Evolutionary conservation across 352 stramenopile genomes (phyloP).

Genomic region (Globisporangium orthogonon): DNA sequence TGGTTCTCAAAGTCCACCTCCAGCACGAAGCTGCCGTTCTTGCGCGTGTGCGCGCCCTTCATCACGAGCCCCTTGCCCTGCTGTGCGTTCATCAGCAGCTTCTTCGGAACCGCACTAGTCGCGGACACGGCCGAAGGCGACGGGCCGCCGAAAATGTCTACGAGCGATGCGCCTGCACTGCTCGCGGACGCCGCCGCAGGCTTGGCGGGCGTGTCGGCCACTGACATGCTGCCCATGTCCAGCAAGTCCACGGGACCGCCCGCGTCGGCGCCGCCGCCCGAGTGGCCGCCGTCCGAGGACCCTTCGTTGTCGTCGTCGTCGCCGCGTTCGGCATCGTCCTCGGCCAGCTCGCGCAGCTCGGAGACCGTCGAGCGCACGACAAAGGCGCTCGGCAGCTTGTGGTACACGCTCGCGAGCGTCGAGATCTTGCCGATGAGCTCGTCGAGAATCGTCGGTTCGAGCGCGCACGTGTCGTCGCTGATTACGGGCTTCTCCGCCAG

Average conservation of each 20-base stretch:
- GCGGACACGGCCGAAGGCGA: constrained; percentile 27
- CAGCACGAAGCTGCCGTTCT: constrained; percentile 55
- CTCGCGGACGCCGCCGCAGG: constrained; percentile 25
- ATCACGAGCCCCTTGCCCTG: constrained; percentile 90
- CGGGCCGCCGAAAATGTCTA: constrained; percentile 83
- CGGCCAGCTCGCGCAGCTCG: constrained; percentile 60
- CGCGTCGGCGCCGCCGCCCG: constrained; percentile 17
- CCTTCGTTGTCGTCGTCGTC: constrained; percentile 63
- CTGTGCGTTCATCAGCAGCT: constrained; percentile 66
- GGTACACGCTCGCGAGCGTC: constrained; percentile 97
- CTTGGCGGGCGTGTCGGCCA: constrained; percentile 39
- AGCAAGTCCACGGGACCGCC: constrained; percentile 60
- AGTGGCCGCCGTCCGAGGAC: constrained; percentile 31
- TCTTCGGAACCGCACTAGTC: constrained; percentile 38
- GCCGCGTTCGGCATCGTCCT: constrained; percentile 42
- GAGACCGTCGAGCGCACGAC: constrained; percentile 80
- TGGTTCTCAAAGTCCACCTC: constrained; percentile 88
- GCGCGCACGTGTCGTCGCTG: constrained; percentile 95
- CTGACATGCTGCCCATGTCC: constrained; percentile 82
- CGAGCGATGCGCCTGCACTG: constrained; percentile 31
- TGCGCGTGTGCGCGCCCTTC: constrained; percentile 65
- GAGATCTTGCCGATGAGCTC: constrained; percentile 96
- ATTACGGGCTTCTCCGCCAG: constrained; percentile 99
- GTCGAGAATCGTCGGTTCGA: constrained; percentile 95
- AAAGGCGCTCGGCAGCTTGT: constrained; percentile 90